Evolutionary conservation across 225 moss, liverwort and hornwort species (phyloP), one percentile per base, ranked within the genome.

Genomic region (Pleurozium schreberi): DNA sequence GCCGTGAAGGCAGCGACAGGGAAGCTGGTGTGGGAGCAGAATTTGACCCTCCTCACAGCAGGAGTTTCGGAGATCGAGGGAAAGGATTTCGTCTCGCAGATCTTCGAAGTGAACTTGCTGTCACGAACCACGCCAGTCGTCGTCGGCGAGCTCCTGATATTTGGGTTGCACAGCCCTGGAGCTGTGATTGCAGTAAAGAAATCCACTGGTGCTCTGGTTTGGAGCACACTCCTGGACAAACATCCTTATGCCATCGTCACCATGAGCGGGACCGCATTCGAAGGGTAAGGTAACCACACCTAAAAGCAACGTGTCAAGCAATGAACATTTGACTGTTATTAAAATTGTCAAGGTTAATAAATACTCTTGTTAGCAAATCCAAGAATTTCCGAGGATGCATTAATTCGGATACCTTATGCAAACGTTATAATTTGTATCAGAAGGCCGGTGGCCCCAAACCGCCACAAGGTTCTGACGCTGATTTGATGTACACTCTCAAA

Each of bases 181-280:
- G 87, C 71, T 34, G 61, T 90, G 19, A 75, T 94, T n/a, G 94
- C 92, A 22, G 80, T 94, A 18, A 86, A 86, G 55, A 89, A 88
- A 61, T 74, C 77, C 26, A 89, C 88, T 18, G 92, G 93, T 8
- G 89, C 83, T 60, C 36, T 93, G 17, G 89, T 92, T 36, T 93
- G 94, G 94, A 84, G 81, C 79, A 91, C 75, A 4, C 79, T 83
- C 40, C 45, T 93, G 86, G 93, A 92, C 60, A 43, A 62, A 38
- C 91, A 91, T 84, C 81, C 83, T 16, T 74, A 84, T 14, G 89
- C 90, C 26, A 7, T 90, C 47, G 18, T 94, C 87, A 93, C 93
- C 20, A 84, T 52, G 28, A 91, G 91, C 33, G 92, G 89, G 26
- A 92, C 94, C 58, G 86, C 88, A 64, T 91, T 68, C 60, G 65